Evolutionary conservation across 306 rosid genomes (phyloP), one percentile per base, ranked within the genome.

Genomic region (Corylus heterophylla): DNA sequence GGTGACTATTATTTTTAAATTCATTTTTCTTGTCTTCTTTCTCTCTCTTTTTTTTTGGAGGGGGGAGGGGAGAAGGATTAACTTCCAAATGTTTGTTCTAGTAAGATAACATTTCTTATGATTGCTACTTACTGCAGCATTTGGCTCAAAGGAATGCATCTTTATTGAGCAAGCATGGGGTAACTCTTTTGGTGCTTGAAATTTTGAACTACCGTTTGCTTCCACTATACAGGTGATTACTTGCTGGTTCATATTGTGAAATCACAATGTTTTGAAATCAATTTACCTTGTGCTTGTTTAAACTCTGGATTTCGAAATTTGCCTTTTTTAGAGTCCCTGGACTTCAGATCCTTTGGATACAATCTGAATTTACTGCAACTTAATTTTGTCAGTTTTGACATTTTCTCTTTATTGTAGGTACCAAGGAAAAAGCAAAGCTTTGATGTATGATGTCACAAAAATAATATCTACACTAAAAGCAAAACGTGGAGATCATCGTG

Each of bases 361-460:
- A 39, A 58, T 76, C 47, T 70, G 67, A 78, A 51, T 45, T 56
- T 78, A 66, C 47, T 83, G 59, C 69, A 54, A 63, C 66, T 81
- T 77, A 49, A 25, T 69, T 48, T 75, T 84, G 68, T 52, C 69
- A 49, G 74, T 50, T 62, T 62, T 55, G 52, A 84, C 80, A 56
- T 59, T 74, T 59, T 75, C 76, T 75, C 71, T 79, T 64, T 74
- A 77, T 69, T 87, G 62, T 71, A 95, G 99, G 91, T 95, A 95
- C 85, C 90, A 93, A 85, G 98, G 98, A 17, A 95, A n/a, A 88
- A 87, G 89, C 88, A 95, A 93, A 86, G 87, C 93, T 85, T 88
- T 95, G 87, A 95, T 95, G 99, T 95, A 93, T 75, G 99, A 95
- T 83, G 96, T 95, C 72, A 95, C 98, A 18, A 95, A n/a, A 91